Percentiles rank a stretch among this genome's conserved stretches.
phyloP scores from a whole-genome alignment of 805 yeast genomes.

The Candida schatavii region DNA sequence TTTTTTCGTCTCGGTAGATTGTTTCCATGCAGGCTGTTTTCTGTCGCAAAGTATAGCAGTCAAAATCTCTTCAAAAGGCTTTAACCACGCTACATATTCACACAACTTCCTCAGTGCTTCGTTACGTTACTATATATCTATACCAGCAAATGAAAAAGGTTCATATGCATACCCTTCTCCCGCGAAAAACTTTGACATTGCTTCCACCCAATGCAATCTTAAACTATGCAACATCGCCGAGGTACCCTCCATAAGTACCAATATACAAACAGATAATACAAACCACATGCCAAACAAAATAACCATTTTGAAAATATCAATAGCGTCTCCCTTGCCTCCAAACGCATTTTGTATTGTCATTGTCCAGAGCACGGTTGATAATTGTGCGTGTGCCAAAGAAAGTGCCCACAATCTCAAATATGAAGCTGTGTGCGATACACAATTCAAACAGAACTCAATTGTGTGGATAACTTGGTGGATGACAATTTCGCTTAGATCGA shows the following conservation, averaged over 20 bases:
- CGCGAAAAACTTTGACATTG: conserved; percentile 76
- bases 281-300: conserved; percentile 74
- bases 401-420: conserved; percentile 77
- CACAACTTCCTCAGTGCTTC: too few relatives aligned
- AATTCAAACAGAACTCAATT: conserved; percentile 74
- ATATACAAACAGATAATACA: conserved; percentile 60
- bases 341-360: conserved; percentile 71
- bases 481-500: conserved; percentile 62
- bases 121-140: conserved; percentile 10
- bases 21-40: too few relatives aligned
- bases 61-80: too few relatives aligned
- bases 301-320: conserved; percentile 58
- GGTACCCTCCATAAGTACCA: conserved; percentile 80
- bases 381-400: conserved; percentile 77
- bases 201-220: conserved; percentile 79
- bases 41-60: too few relatives aligned
- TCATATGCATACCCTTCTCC: conserved; percentile 71
- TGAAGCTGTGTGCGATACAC: conserved; percentile 79
- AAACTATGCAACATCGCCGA: conserved; percentile 81
- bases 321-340: conserved; percentile 45
- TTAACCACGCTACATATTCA: too few relatives aligned
- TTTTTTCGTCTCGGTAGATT: too few relatives aligned
- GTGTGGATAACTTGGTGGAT: conserved; percentile 81
- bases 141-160: conserved; percentile 52
- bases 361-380: conserved; percentile 70